Evolutionary conservation across 768 basidiomycete genomes (phyloP), one percentile per base, ranked within the genome.

Genomic region (Leccinum arenicola): DNA sequence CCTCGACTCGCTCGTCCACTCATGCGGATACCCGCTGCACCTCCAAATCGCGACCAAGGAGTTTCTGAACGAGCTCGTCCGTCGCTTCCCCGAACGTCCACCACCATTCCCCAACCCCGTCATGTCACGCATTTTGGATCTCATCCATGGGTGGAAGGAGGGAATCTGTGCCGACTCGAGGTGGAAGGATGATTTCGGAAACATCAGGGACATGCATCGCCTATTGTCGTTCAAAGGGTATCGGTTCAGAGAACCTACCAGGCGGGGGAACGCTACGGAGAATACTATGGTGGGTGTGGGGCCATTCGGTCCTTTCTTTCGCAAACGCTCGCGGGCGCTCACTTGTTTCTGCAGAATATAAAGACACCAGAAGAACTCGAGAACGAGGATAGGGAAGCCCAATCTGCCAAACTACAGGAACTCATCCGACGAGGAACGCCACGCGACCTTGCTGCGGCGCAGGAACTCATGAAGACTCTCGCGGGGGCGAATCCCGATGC

Each of bases 371-470:
- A 95, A 57, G 96, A 99, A 73, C 84, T 99, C 3, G 97, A 99
- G 70, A 88, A 86, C 59, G 97, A 98, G 70, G 97, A 99, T 71
- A 83, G 97, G 12, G 88, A 87, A 60, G 97, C 96, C 0, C 96
- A 99, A 70, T 88, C 89, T 0, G 97, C 97, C 0, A 98, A 99
- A 78, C 81, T 99, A n/a, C 97, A 99, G 74, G 97, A 99, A 72
- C 84, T 98, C 40, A 98, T 99, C 59, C 85, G 97, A 50, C 80
- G 97, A 56, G 97, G 96, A 14, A 96, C 96, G 19, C 97, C 97
- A 0, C 85, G 93, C 64, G 97, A 99, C 75, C 83, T 99, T 2
- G 91, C 89, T 1, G 93, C 90, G 6, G 97, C 97, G 12, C 95
- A 99, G 69, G 95, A 99, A 68, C 80, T 99, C 35, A 98, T 99